Conservation (phyloP, 2,329 filamentous ascomycete genomes). For the Endoconidiophora laricicola region DNA sequence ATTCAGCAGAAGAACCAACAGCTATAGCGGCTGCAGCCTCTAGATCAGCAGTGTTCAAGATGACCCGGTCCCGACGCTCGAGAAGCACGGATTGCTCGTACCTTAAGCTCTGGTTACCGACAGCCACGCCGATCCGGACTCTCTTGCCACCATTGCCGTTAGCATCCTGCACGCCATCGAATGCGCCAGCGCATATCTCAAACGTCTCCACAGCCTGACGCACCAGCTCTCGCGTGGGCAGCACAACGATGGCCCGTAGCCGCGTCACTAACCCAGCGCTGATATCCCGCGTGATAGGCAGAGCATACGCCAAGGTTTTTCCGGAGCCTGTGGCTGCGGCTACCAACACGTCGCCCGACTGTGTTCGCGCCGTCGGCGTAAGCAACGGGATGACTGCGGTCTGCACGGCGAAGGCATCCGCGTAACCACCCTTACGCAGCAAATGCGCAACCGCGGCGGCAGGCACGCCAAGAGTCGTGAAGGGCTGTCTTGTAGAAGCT, state of each 20-base stretch:
- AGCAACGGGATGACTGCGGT: conserved; percentile 55
- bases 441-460: conserved; percentile 44
- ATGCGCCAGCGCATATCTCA: conserved; percentile 53
- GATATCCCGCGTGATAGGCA: conserved; percentile 69
- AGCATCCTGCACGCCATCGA: conserved; percentile 24
- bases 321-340: conserved; percentile 90
- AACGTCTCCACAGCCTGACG: conserved; percentile 68
- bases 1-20: conserved; percentile 22
- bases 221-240: conserved; percentile 83
- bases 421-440: conserved; percentile 33
- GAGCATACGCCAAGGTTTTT: conserved; percentile 80
- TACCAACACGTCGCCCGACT: conserved; percentile 66
- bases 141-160: conserved; percentile 34
- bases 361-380: conserved; percentile 43
- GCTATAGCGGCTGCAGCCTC: conserved; percentile 34
- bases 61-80: conserved; percentile 35
- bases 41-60: not conserved
- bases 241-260: conserved; percentile 65
- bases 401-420: conserved; percentile 28
- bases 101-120: conserved; percentile 64
- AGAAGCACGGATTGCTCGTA: conserved; percentile 38
- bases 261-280: conserved; percentile 46
- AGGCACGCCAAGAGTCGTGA: conserved; percentile 46
- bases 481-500: conserved; percentile 41
- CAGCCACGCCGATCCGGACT: conserved; percentile 63